A percentile compares a stretch with the other conserved stretches of the same genome.
phyloP scores from a whole-genome alignment of 306 rosid genomes.

The Luffa aegyptiaca region DNA sequence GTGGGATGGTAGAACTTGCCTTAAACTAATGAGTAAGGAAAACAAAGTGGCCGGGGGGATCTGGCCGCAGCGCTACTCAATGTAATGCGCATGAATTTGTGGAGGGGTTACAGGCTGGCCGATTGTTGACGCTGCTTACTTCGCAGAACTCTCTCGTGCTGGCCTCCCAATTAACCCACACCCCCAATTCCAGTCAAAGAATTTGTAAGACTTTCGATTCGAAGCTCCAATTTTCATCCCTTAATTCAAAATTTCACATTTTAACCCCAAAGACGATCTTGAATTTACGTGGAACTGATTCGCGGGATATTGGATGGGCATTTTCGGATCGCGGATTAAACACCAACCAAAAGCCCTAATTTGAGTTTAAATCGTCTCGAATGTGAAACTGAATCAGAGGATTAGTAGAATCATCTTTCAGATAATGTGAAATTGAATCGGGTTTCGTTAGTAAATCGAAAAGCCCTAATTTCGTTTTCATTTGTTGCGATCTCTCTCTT shows the following conservation, averaged over 20 bases:
- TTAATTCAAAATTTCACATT: too few relatives aligned
- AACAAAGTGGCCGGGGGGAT: conserved; percentile 85
- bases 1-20: fast-evolving
- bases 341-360: neutral
- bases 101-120: conserved; percentile 80
- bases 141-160: conserved; percentile 69
- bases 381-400: too few relatives aligned
- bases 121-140: conserved; percentile 78
- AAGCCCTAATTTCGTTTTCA: neutral
- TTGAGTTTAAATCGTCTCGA: neutral
- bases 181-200: neutral
- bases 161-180: conserved; percentile 47
- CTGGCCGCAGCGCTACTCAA: conserved; percentile 39
- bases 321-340: too few relatives aligned
- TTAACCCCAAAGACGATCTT: too few relatives aligned
- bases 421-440: neutral
- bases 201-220: too few relatives aligned
- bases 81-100: conserved; percentile 45
- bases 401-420: too few relatives aligned
- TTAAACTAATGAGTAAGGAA: conserved; percentile 97
- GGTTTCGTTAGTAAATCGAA: neutral
- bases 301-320: too few relatives aligned
- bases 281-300: too few relatives aligned
- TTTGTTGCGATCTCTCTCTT: too few relatives aligned
- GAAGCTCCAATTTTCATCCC: too few relatives aligned